Conservation (phyloP, 2,329 filamentous ascomycete species). For the Fusarium nisikadoi region DNA sequence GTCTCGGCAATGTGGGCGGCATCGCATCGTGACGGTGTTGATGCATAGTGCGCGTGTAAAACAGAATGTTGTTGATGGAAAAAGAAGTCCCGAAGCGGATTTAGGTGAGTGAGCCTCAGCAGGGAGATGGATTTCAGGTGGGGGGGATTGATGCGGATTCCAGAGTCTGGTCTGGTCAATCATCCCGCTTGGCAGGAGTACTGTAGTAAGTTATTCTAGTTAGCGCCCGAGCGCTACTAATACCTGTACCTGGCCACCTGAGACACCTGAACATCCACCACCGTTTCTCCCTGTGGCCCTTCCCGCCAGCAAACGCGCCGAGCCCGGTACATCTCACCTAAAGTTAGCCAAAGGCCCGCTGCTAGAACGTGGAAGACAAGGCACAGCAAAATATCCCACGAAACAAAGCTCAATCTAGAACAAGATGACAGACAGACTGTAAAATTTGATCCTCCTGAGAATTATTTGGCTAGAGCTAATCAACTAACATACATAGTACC, state of each 20-base stretch:
- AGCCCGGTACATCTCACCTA: neutral
- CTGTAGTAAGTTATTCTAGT: neutral
- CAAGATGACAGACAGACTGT: neutral
- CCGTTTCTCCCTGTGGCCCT: slow-evolving; percentile 23
- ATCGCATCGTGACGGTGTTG: neutral
- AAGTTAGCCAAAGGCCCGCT: slow-evolving; percentile 6
- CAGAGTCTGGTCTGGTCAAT: neutral
- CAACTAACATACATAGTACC: neutral
- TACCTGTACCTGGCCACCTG: slow-evolving; percentile 20
- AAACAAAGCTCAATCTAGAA: slow-evolving; percentile 30
- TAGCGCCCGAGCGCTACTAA: slow-evolving; percentile 9
- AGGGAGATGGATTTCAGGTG: slow-evolving; percentile 1
- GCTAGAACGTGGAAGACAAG: slow-evolving; percentile 19
- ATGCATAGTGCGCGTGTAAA: slow-evolving; percentile 20
- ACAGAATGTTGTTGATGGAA: slow-evolving; percentile 37
- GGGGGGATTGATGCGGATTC: neutral
- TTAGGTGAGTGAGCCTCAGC: slow-evolving; percentile 6
- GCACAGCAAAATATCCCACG: slow-evolving; percentile 36
- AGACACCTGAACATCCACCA: slow-evolving; percentile 35
- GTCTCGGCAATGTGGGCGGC: slow-evolving; percentile 19
- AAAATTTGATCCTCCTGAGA: slow-evolving; percentile 10
- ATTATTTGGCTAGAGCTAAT: neutral
- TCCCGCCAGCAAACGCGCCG: slow-evolving; percentile 3
- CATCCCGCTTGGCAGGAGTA: neutral
- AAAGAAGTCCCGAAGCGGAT: slow-evolving; percentile 18